A percentile compares a stretch with the other conserved stretches of the same genome.
These are phyloP conservation scores for Terana coerulea DNA, from an alignment of 768 basidiomycete genomes.

Conservation along the genomic window DNA sequence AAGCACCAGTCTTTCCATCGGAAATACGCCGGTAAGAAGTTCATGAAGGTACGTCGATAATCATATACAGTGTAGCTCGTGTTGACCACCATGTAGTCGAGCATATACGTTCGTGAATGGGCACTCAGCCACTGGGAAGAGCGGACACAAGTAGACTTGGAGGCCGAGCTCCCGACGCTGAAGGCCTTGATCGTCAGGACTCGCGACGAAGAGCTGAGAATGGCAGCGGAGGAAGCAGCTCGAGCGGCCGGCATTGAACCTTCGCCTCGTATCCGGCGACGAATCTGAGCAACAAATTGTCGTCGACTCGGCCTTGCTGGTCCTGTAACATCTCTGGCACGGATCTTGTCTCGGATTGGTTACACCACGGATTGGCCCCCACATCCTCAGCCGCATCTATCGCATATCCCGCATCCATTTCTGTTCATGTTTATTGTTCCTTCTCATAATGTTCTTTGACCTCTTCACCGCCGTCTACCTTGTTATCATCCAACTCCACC, in stretches of 20 bases:
- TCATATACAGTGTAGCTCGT: not conserved
- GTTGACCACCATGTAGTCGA: conserved; percentile 47
- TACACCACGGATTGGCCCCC: conserved; percentile 1
- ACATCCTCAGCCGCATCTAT: conserved; percentile 13
- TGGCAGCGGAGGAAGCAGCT: conserved; percentile 10
- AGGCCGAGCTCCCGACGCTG: conserved; percentile 53
- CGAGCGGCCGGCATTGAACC: not conserved
- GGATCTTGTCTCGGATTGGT: not conserved
- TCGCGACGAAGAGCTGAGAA: conserved; percentile 16
- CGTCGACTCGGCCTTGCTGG: not conserved
- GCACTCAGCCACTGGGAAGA: conserved; percentile 74
- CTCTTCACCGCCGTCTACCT: not conserved
- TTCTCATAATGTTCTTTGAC: conserved; percentile 1
- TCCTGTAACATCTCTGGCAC: too few species aligned
- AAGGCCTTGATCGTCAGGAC: conserved; percentile 50
- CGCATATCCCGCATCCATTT: conserved; percentile 11
- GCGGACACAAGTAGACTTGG: conserved; percentile 52
- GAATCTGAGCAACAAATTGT: not conserved
- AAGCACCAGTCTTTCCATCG: conserved; percentile 77
- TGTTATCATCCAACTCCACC: not conserved
- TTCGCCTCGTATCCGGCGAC: not conserved
- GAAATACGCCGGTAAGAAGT: conserved; percentile 85
- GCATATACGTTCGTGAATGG: conserved; percentile 83
- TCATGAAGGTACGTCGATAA: conserved; percentile 60
- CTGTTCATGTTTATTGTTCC: conserved; percentile 11